Conservation (phyloP, 2,329 filamentous ascomycete genomes). For the Fusarium abutilonis region DNA sequence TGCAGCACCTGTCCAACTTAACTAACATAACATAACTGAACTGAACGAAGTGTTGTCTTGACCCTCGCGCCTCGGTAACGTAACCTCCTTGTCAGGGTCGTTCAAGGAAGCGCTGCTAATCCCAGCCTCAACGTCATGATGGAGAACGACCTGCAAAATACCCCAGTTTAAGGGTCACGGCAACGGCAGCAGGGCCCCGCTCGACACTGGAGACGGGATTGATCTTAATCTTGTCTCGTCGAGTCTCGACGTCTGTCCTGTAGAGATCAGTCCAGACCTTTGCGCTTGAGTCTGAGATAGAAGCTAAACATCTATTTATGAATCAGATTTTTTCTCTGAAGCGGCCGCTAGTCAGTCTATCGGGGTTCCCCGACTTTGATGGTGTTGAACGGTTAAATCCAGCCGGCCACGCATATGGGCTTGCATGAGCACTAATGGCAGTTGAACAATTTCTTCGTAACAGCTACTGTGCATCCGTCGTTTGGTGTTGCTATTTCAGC, state of each 20-base stretch:
- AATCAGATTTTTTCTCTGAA: not conserved
- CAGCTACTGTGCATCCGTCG: not conserved
- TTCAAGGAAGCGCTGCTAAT: slow-evolving; percentile 14
- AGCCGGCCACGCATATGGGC: slow-evolving; percentile 2
- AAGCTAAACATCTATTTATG: slow-evolving; percentile 1
- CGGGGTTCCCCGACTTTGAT: slow-evolving; percentile 33
- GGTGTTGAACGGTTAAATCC: slow-evolving; percentile 25
- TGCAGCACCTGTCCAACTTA: slow-evolving; percentile 12
- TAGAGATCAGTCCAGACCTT: slow-evolving; percentile 13
- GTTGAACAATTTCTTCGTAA: not conserved
- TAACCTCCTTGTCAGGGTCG: slow-evolving; percentile 8
- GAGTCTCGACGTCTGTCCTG: slow-evolving; percentile 2
- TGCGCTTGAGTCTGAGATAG: not conserved
- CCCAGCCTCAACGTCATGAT: slow-evolving; percentile 41
- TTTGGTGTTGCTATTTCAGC: not conserved
- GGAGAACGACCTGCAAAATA: slow-evolving; percentile 24
- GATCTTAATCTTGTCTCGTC: slow-evolving; percentile 33
- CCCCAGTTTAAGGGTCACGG: slow-evolving; percentile 19
- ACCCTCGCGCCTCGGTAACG: too few species aligned
- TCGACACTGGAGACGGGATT: slow-evolving; percentile 27
- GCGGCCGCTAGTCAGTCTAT: slow-evolving; percentile 19
- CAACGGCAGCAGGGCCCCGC: slow-evolving; percentile 33
- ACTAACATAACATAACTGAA: not conserved
- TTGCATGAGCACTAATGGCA: slow-evolving; percentile 5
- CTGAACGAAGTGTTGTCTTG: not conserved